Evolutionary conservation across 306 rosid species (phyloP), one percentile per base, ranked within the genome.

Genomic region (Vigna angularis): DNA sequence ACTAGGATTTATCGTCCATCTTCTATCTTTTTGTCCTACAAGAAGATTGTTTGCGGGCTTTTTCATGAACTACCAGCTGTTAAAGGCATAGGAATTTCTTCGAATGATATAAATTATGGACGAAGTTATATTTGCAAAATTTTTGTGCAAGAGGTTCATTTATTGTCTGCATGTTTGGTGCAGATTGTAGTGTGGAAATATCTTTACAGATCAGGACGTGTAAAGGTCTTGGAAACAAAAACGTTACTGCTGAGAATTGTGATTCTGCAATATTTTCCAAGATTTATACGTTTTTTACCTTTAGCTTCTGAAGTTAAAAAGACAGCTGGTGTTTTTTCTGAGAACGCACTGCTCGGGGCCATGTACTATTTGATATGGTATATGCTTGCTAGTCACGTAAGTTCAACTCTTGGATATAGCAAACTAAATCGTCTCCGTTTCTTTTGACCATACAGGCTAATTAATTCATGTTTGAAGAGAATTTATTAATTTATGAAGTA

Each of bases 321-420:
- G 86, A 88, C 91, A 17, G 93, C 96, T 1, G 97, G 97, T 70
- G 92, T 90, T 59, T 90, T 95, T 42, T 88, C 98, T 55, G 93
- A 90, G 76, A 89, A 90, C 83, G 98, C 98, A 51, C 85, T 91
- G 79, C 84, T 90, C 1, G 97, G 97, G 38, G 97, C 98, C 67
- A 87, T 86, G 11, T 91, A 92, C 89, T 92, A 95, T 87, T 80
- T 95, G 89, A 88, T 92, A 20, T 85, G 93, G 89, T 92, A 86
- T 66, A 80, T 95, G 89, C 96, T 95, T 79, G 91, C 95, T 62
- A 90, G 96, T 77, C 98, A 95, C 81, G 98, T 95, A 85, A 87
- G 93, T 80, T 7, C 38, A 11, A 26, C 28, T 26, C 28, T 8
- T 20, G 22, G 32, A 56, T 56, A 56, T 56, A 56, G 62, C 62